Base-by-base conservation (phyloP, 257 asterid genomes). In the Solanum chaucha region DNA sequence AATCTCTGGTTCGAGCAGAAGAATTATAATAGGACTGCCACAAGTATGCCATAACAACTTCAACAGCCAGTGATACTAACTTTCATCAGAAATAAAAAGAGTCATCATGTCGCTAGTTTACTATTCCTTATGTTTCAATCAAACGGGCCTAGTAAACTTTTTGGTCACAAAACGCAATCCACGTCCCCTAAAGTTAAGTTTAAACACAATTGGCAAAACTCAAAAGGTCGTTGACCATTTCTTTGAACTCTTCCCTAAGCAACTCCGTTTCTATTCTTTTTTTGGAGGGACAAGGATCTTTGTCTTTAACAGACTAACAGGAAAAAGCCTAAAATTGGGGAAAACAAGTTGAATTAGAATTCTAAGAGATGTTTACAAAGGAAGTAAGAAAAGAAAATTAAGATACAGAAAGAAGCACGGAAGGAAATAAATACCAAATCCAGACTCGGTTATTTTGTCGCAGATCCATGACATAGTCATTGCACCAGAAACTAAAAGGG, bases 391-490 rank as follows among this genome's bases (percentile, higher is more conserved):
- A 40, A 72, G 55, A 86, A 70, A 26, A 80, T 10, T 30, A 80
- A 67, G 64, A 4, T 28, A n/a, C 20, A 72, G 65, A 78, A 83
- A 32, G 73, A 36, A 81, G 19, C 20, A 81, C 44, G 28, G 26
- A 64, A 68, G 86, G 30, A 61, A 55, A 41, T 32, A 34, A 84
- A 34, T 96, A 97, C 99, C 99, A 87, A 97, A 97, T 87, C 99
- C 99, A 41, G 98, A 92, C 89, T 97, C 99, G 4, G 99, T 26
- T 88, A 97, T 97, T 90, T 92, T 93, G 91, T 97, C 99, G 55
- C 96, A 96, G 44, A 97, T 97, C 99, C 99, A 95, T 75, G 96
- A 93, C 93, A 92, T 92, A 85, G 98, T 95, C 98, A 97, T 96
- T 36, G 99, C 99, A 89, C 99, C 99, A 87, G 95, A 94, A 77